phyloP scores from a whole-genome alignment of 2,329 filamentous ascomycete genomes.

The Pseudocercospora crystallina region DNA sequence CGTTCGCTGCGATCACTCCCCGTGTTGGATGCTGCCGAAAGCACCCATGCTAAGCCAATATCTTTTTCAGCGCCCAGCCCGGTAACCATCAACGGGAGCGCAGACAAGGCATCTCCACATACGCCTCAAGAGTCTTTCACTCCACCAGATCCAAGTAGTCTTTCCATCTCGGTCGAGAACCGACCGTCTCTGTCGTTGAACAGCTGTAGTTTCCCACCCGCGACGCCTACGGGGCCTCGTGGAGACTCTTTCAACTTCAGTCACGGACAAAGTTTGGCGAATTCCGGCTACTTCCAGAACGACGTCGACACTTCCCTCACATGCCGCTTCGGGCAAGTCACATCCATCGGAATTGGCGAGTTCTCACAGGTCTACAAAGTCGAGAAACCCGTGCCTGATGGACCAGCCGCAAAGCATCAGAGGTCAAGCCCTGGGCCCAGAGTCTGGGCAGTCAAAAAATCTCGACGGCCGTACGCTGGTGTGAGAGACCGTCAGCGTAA shows the following conservation, averaged over 20 bases:
- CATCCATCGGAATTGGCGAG: conserved; percentile 80
- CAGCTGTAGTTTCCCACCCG: conserved; percentile 62
- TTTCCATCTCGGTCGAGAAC: conserved; percentile 73
- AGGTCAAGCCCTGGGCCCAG: conserved; percentile 29
- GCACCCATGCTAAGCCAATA: conserved; percentile 25
- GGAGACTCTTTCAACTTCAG: conserved; percentile 59
- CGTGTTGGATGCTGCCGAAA: conserved; percentile 22
- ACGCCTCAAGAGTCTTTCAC: conserved; percentile 76
- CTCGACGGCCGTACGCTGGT: conserved; percentile 75
- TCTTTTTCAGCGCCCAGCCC: conserved; percentile 25
- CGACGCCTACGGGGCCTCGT: conserved; percentile 73
- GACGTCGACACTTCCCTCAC: conserved; percentile 75
- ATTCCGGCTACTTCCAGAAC: conserved; percentile 66
- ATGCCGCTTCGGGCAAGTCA: conserved; percentile 76
- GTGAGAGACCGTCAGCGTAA: conserved; percentile 77
- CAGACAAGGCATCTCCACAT: conserved; percentile 43
- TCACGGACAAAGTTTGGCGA: conserved; percentile 47
- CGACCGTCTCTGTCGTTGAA: conserved; percentile 37
- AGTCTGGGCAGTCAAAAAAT: conserved; percentile 93
- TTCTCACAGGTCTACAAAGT: conserved; percentile 93
- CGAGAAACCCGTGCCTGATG: conserved; percentile 45
- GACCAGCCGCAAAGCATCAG: conserved; percentile 28
- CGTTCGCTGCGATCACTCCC: conserved; percentile 33
- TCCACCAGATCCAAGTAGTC: conserved; percentile 75
- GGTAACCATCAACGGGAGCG: conserved; percentile 12